Evolutionary conservation across 139 green algal genomes (phyloP), one percentile per base, ranked within the genome.

Genomic region (Zygnema cylindricum): DNA sequence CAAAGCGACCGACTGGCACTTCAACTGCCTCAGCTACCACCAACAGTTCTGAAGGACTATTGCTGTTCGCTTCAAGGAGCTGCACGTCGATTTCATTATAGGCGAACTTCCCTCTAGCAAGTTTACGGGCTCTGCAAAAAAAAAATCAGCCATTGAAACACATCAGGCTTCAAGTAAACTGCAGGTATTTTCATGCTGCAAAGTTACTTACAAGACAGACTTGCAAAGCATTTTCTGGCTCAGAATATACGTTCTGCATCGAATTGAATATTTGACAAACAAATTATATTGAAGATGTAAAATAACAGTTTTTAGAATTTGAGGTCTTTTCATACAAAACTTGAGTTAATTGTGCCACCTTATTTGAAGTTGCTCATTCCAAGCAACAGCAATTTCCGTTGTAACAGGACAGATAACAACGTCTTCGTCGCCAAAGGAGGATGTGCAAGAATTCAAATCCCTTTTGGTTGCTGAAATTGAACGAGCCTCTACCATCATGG

Each of bases 1-100:
- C 42, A 16, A 40, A 43, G 30, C 36, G 16, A 32, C 54, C 33
- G 16, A 81, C 32, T 30, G 89, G 42, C 54, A 55, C 32, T 55
- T 90, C 84, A 25, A 43, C 36, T 25, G 71, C 71, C 21, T 79
- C 71, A 43, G 71, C 38, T 3, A 79, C 16, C 21, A 3, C 71
- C 71, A 79, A 11, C 71, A 54, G 16, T 3, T 43, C 16, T 16
- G 38, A 79, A 16, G 11, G 7, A 35, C 57, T 30, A 3, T 81
- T 21, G 69, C 41, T 35, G 81, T 63, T 69, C 0, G 82, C 35
- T 40, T 84, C 85, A 42, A 79, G 39, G 36, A 88, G 55, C 1
- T 71, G 1, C 36, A 95, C 77, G 54, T 94, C 82, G 30, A 92
- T 82, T 77, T 95, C 91, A 86, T 95, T 95, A 89, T 95, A 95